Evolutionary conservation across 2,329 filamentous ascomycete species (phyloP).

Genomic region (Fusarium concolor): DNA sequence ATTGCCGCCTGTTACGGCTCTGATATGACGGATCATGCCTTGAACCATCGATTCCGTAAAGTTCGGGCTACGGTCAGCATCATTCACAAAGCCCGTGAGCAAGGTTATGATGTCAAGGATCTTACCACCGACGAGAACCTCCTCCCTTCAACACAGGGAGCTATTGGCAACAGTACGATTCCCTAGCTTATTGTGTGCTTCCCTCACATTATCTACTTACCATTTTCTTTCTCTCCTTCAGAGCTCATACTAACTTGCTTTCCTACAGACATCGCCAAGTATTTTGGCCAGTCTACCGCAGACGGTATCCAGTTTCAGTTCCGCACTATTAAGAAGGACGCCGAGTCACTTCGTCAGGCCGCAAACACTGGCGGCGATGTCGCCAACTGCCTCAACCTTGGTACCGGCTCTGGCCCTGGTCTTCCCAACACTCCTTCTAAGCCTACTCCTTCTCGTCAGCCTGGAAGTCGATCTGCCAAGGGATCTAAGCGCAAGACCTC

Average conservation of each 20-base stretch:
- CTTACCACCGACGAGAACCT: constrained; percentile 51
- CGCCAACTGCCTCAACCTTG: constrained; percentile 52
- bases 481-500: constrained; percentile 45
- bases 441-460: constrained; percentile 35
- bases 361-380: constrained; percentile 61
- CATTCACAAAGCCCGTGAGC: constrained; percentile 51
- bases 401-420: constrained; percentile 40
- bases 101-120: constrained; percentile 57
- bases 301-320: constrained; percentile 72
- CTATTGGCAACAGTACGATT: constrained; percentile 56
- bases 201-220: background rate
- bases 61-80: constrained; percentile 57
- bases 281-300: constrained; percentile 69
- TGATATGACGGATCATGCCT: constrained; percentile 59
- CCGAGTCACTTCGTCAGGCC: constrained; percentile 59
- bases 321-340: constrained; percentile 65
- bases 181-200: background rate
- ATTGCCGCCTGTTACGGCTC: constrained; percentile 61
- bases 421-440: constrained; percentile 49
- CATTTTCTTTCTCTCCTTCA: background rate
- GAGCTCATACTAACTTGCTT: constrained; percentile 7
- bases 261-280: constrained; percentile 66
- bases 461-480: constrained; percentile 44
- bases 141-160: constrained; percentile 54
- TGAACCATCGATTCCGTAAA: constrained; percentile 65